Conservation (phyloP, 2,329 filamentous ascomycete genomes). For the Hyphodiscus sp. region DNA sequence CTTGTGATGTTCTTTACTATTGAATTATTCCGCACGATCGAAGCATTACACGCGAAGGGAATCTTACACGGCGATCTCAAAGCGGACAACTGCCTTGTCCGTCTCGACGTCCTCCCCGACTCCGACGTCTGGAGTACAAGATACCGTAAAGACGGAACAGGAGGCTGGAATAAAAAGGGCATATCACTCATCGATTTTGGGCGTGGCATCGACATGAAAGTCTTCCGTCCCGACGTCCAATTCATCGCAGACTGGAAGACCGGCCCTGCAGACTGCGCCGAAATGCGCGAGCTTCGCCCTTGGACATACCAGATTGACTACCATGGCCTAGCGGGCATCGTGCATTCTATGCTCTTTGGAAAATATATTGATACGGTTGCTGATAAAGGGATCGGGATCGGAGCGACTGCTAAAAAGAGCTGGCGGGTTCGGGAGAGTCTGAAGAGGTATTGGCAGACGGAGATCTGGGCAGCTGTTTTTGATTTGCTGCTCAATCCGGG, state of each 20-base stretch:
- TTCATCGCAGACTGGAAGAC: conserved; percentile 98
- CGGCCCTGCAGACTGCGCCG: conserved; percentile 78
- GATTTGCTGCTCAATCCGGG: conserved; percentile 80
- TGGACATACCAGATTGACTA: conserved; percentile 99
- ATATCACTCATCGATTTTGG: conserved; percentile 91
- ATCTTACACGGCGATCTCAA: conserved; percentile 93
- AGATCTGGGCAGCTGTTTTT: conserved; percentile 81
- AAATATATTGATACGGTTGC: conserved; percentile 83
- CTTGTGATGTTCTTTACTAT: conserved; percentile 94
- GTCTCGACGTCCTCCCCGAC: conserved; percentile 56
- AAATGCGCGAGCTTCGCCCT: conserved; percentile 87
- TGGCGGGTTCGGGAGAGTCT: conserved; percentile 78
- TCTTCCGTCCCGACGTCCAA: conserved; percentile 67
- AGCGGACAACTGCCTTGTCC: conserved; percentile 88
- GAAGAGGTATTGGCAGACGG: conserved; percentile 95
- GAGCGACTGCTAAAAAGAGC: conserved; percentile 49
- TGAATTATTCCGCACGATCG: conserved; percentile 84
- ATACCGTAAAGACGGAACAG: conserved; percentile 66
- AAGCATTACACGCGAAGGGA: conserved; percentile 72
- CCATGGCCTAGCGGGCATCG: conserved; percentile 79
- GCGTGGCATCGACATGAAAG: conserved; percentile 85
- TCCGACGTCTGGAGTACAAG: conserved; percentile 46
- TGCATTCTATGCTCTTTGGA: conserved; percentile 87
- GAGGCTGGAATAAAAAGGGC: conserved; percentile 76
- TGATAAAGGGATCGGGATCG: conserved; percentile 46